phyloP scores from a whole-genome alignment of 2,329 filamentous ascomycete species.

The Aspergillus sp. region DNA sequence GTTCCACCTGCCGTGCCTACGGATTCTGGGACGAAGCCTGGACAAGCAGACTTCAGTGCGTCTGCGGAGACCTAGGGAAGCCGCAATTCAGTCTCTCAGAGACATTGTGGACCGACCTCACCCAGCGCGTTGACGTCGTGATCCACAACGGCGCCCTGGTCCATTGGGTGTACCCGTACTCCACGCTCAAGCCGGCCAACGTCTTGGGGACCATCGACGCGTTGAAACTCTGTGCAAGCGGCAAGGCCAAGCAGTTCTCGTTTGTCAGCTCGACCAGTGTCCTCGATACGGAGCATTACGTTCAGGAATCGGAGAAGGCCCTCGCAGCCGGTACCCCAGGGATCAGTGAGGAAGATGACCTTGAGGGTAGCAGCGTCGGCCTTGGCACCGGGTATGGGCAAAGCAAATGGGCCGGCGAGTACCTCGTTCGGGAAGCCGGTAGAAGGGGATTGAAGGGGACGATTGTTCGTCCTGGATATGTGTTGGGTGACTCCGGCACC shows the following conservation, averaged over 20 bases:
- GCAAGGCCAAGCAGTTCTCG: constrained; percentile 68
- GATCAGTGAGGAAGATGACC: constrained; percentile 67
- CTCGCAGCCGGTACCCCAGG: constrained; percentile 53
- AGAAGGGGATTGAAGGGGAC: constrained; percentile 64
- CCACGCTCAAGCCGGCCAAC: constrained; percentile 62
- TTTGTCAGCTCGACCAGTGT: constrained; percentile 79
- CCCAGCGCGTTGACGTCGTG: constrained; percentile 60
- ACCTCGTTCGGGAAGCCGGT: constrained; percentile 70
- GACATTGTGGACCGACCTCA: constrained; percentile 56
- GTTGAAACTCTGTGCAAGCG: constrained; percentile 65
- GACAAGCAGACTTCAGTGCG: constrained; percentile 55
- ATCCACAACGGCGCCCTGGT: constrained; percentile 74
- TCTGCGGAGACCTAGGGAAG: constrained; percentile 55
- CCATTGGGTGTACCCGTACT: constrained; percentile 76
- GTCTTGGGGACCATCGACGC: constrained; percentile 73
- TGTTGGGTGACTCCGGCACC: constrained; percentile 62
- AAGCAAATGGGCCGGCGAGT: constrained; percentile 73
- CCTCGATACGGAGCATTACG: constrained; percentile 74
- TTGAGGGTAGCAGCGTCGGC: constrained; percentile 65
- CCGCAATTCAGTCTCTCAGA: constrained; percentile 64
- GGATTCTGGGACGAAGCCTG: constrained; percentile 64
- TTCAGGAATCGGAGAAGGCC: constrained; percentile 60
- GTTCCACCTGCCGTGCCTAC: constrained; percentile 62
- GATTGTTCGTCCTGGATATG: constrained; percentile 76
- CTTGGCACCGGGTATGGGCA: constrained; percentile 86